Conservation (phyloP, 441 rosid species). For the Pelargonium cotyledonis region DNA sequence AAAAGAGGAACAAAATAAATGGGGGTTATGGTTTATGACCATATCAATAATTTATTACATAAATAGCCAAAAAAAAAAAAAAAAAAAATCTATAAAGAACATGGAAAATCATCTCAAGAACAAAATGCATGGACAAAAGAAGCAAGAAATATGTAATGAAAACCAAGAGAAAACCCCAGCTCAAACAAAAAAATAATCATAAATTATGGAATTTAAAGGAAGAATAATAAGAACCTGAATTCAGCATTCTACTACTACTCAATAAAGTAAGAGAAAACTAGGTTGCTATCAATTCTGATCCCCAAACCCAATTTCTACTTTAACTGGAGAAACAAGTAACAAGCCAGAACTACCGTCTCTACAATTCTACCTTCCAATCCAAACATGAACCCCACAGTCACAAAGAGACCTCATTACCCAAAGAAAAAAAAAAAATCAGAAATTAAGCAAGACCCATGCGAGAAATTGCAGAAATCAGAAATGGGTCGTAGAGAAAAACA, state of each 20-base stretch:
- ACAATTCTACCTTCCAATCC: background rate
- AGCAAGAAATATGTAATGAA: background rate
- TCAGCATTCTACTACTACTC: too few relatives aligned
- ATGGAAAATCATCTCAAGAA: background rate
- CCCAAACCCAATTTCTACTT: background rate
- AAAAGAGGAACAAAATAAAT: background rate
- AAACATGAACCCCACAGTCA: conserved; percentile 10
- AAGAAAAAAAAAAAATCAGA: conserved; percentile 10
- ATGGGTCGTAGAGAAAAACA: conserved; percentile 18
- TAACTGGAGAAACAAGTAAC: background rate
- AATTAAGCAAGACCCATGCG: conserved; percentile 24
- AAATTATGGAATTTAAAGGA: background rate
- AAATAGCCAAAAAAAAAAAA: background rate
- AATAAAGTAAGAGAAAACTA: background rate
- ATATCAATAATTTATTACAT: background rate
- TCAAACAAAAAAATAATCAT: background rate
- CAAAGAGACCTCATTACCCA: conserved; percentile 6
- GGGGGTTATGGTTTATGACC: background rate
- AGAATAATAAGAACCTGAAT: background rate
- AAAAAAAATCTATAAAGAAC: background rate
- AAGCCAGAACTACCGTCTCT: background rate
- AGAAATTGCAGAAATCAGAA: conserved; percentile 23
- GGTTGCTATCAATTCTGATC: background rate
- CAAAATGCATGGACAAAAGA: background rate
- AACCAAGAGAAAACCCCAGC: background rate